These are phyloP conservation scores for Chondrus crispus DNA, from an alignment of 23 red algal genomes.

Conservation along the genomic window DNA sequence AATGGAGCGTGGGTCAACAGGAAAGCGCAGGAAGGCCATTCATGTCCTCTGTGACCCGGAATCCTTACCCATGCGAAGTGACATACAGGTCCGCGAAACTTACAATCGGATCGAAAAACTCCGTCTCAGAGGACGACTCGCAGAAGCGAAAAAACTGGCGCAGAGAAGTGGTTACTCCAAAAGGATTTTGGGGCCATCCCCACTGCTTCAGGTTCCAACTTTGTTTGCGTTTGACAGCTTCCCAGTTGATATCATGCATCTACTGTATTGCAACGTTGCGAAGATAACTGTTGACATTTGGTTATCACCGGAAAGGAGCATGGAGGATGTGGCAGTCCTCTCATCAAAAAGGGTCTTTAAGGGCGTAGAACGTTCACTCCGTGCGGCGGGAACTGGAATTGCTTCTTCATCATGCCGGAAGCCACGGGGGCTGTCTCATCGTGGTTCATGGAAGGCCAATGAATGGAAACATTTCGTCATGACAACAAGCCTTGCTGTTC, in stretches of 20 bases:
- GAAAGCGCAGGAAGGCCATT: neutral
- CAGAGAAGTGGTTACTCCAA: too few relatives aligned
- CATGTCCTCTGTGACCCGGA: neutral
- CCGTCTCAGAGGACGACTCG: too few relatives aligned
- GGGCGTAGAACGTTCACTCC: neutral
- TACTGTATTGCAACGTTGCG: neutral
- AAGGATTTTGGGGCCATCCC: too few relatives aligned
- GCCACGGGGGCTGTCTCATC: neutral
- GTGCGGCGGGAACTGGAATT: neutral
- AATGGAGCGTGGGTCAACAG: too few relatives aligned
- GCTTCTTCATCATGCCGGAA: neutral
- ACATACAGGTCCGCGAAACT: neutral
- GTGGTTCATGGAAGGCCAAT: neutral
- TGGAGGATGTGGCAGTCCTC: neutral
- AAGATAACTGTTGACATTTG: neutral
- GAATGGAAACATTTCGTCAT: neutral
- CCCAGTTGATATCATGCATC: neutral
- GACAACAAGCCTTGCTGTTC: neutral
- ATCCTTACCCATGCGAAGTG: neutral
- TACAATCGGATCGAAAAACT: neutral
- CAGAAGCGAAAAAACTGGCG: too few relatives aligned
- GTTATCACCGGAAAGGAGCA: neutral
- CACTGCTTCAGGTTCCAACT: neutral
- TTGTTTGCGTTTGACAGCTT: neutral
- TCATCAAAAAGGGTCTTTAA: neutral